Evolutionary conservation across 495 filamentous ascomycete species (phyloP), one percentile per base, ranked within the genome.

Genomic region (Geopyxis carbonaria): DNA sequence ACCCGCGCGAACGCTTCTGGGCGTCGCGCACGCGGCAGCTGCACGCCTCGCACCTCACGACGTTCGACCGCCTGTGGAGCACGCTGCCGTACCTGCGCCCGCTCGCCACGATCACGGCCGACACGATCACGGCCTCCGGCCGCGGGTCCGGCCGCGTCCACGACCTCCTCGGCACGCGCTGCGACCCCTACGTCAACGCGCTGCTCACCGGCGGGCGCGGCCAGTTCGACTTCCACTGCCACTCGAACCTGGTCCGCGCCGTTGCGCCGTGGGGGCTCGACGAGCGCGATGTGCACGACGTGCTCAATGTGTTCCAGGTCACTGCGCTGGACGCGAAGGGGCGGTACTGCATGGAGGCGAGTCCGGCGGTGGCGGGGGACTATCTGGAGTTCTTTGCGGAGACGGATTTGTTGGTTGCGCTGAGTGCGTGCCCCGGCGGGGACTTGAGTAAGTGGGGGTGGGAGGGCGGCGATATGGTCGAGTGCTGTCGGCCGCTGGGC

Each of bases 1-100:
- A n/a, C n/a, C n/a, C n/a, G n/a, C n/a, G n/a, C n/a, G n/a, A 86
- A 55, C 67, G 68, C 20, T 76, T 89, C 57, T 89, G 80, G 80
- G 81, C 81, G 2, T 63, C 70, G 0, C 68, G 80, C 29, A 89
- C 81, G 3, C 66, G 74, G 35, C 80, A 89, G 50, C 69, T 89
- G 16, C 75, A 89, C 34, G 67, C 71, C 21, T 74, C 73, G 1
- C 80, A 89, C 47, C 68, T 85, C 14, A 68, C 67, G 0, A 65
- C 68, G 4, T 68, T 70, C 22, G 76, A 87, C 57, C 68, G 80
- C 4, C 58, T 86, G 1, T 86, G 80, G 80, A 78, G 70, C 2
- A 74, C 71, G 43, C 59, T 85, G 34, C 81, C 80, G 13, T 86
- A 75, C 51, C 62, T 89, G 57, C 64, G 80, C 21, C 80, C 80